These are phyloP conservation scores for Psilocybe sp. DNA, from an alignment of 768 basidiomycete species.

Conservation along the genomic window DNA sequence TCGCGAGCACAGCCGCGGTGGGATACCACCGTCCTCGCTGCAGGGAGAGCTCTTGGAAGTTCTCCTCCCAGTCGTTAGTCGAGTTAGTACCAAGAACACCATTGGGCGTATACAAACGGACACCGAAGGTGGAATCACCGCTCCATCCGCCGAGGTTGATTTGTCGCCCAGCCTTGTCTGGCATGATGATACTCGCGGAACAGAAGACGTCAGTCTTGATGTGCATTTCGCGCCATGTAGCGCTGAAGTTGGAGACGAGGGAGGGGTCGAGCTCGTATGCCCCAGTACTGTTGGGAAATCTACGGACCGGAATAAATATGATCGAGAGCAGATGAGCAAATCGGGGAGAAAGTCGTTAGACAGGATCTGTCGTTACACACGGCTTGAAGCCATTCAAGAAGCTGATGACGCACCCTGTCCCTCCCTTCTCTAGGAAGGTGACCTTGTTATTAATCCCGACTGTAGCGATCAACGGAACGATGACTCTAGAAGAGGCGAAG, in stretches of 20 bases:
- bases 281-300: slow-evolving; percentile 64
- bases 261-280: slow-evolving; percentile 76
- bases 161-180: slow-evolving; percentile 67
- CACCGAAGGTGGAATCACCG: slow-evolving; percentile 64
- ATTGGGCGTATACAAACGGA: slow-evolving; percentile 71
- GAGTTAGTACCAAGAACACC: slow-evolving; percentile 66
- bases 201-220: slow-evolving; percentile 80
- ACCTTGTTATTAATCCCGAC: slow-evolving; percentile 82
- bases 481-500: slow-evolving; percentile 39
- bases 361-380: background rate
- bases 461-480: slow-evolving; percentile 73
- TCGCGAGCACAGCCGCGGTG: slow-evolving; percentile 62
- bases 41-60: slow-evolving; percentile 50
- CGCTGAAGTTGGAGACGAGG: slow-evolving; percentile 42
- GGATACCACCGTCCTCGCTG: slow-evolving; percentile 81
- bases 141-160: slow-evolving; percentile 75
- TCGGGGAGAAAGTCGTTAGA: background rate
- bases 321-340: too few species aligned
- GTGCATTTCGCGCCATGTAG: slow-evolving; percentile 77
- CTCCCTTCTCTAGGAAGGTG: slow-evolving; percentile 72
- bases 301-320: slow-evolving; percentile 17
- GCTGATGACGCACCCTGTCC: slow-evolving; percentile 46
- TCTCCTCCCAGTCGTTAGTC: slow-evolving; percentile 81
- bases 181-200: slow-evolving; percentile 68
- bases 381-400: background rate